Evolutionary conservation across 139 green algal species (phyloP), one percentile per base, ranked within the genome.

Genomic region (Haematococcus lacustris): DNA sequence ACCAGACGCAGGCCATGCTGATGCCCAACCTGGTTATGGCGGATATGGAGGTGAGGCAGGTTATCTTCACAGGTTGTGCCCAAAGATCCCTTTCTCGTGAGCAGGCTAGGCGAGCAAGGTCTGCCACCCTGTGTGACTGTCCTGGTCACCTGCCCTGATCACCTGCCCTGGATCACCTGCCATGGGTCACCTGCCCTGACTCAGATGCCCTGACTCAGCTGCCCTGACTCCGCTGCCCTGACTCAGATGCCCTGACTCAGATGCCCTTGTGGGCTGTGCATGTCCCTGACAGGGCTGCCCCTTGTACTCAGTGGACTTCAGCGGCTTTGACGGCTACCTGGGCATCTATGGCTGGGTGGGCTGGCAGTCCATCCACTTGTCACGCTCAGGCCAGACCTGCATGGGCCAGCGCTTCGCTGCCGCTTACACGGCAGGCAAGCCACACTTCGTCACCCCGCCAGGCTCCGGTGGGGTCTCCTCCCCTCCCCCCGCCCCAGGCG

Each of bases 11-110:
- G 3, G 30, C 30, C n/a, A n/a, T 66, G 23, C 21, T 30, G 30
- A 66, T 66, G 59, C 25, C 59, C n/a, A 66, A 66, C 59, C 59
- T 66, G 2, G 30, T 66, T 2, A 66, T 40, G n/a, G 59, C 59
- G 28, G 59, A 66, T 32, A 66, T 66, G 59, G 59, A 38, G 51
- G 51, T 62, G 51, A 9, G 47, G 9, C 47, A 57, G 47, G 47
- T 9, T 28, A 57, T 57, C 47, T 28, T 57, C 13, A 9, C 47
- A 57, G 17, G 47, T 9, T 28, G 17, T 57, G 47, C 9, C 47
- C 47, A 9, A n/a, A n/a, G n/a, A n/a, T n/a, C n/a, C n/a, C n/a
- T n/a, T n/a, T n/a, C n/a, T n/a, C n/a, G n/a, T n/a, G n/a, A n/a
- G n/a, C n/a, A n/a, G n/a, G n/a, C n/a, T n/a, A n/a, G n/a, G n/a